Evolutionary conservation across 163 green algal genomes (phyloP).

Genomic region (Chlorella variabilis): DNA sequence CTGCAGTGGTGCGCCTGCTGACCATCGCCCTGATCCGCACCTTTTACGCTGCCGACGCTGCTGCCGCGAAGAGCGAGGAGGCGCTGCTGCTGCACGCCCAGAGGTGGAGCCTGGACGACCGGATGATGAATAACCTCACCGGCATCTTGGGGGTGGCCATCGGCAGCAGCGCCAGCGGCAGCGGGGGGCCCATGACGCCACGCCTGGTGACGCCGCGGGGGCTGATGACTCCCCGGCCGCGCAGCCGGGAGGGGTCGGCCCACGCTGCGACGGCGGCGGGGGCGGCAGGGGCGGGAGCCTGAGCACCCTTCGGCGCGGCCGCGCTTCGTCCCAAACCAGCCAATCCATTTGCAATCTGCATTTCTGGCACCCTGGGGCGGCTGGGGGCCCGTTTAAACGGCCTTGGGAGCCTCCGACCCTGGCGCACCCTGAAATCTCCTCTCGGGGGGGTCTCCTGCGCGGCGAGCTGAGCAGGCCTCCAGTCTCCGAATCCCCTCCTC

Average conservation of each 20-base stretch:
- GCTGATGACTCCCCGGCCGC: background rate
- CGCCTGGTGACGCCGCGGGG: background rate
- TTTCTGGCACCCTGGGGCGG: too few species aligned
- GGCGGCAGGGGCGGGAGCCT: too few species aligned
- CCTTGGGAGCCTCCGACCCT: too few species aligned
- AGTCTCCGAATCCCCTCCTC: too few species aligned
- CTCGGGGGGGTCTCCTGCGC: too few species aligned
- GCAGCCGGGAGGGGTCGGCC: background rate
- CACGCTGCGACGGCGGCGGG: background rate
- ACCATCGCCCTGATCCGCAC: conserved; percentile 24
- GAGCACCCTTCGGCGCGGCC: too few species aligned
- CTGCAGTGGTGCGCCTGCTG: conserved; percentile 35
- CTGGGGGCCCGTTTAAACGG: too few species aligned
- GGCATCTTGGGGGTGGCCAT: conserved; percentile 30
- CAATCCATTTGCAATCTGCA: too few species aligned
- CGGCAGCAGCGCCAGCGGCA: conserved; percentile 4
- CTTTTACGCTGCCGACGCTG: background rate
- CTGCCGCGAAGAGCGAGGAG: background rate
- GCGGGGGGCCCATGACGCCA: background rate
- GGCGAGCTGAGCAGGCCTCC: too few species aligned
- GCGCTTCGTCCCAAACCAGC: too few species aligned
- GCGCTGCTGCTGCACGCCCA: conserved; percentile 4
- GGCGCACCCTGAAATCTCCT: too few species aligned
- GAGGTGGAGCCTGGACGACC: conserved; percentile 20
- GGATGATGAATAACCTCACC: conserved; percentile 9